Evolutionary conservation across 2,329 filamentous ascomycete genomes (phyloP).

Genomic region (Aureobasidium sp.): DNA sequence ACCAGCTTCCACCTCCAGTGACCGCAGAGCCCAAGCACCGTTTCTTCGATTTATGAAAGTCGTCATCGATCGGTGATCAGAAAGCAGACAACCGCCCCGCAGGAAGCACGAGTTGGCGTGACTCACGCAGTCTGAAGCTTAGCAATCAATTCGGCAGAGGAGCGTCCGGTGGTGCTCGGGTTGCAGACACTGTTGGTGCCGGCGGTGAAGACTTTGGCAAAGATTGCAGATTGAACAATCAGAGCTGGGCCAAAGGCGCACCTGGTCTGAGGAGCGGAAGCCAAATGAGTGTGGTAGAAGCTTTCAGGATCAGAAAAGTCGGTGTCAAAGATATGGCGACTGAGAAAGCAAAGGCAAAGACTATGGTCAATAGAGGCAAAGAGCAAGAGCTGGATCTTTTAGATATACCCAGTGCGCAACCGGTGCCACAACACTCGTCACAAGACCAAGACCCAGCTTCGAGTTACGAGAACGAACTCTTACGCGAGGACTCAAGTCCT

Average conservation of each 20-base stretch:
- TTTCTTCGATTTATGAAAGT: constrained; percentile 95
- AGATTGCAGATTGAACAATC: constrained; percentile 43
- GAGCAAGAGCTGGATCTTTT: constrained; percentile 4
- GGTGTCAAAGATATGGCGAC: constrained; percentile 2
- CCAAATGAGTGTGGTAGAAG: constrained; percentile 33
- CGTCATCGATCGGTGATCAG: constrained; percentile 79
- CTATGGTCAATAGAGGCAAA: constrained; percentile 14
- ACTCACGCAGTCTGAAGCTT: constrained; percentile 60
- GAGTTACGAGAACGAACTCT: background rate
- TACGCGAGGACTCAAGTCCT: background rate
- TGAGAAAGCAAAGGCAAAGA: constrained; percentile 15
- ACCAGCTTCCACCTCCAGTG: constrained; percentile 28
- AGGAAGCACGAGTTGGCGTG: constrained; percentile 59
- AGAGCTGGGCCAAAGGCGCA: constrained; percentile 40
- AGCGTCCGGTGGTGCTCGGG: constrained; percentile 44
- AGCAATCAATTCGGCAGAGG: constrained; percentile 55
- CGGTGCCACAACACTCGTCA: background rate
- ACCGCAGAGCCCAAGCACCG: constrained; percentile 95
- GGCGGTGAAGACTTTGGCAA: constrained; percentile 49
- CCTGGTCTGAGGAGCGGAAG: constrained; percentile 38
- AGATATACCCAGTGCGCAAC: background rate
- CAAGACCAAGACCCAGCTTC: background rate
- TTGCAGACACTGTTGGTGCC: constrained; percentile 57
- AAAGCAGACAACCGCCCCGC: constrained; percentile 58
- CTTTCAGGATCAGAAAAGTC: constrained; percentile 15